Conservation (phyloP, 257 asterid species). For the Rubia yunnanensis region DNA sequence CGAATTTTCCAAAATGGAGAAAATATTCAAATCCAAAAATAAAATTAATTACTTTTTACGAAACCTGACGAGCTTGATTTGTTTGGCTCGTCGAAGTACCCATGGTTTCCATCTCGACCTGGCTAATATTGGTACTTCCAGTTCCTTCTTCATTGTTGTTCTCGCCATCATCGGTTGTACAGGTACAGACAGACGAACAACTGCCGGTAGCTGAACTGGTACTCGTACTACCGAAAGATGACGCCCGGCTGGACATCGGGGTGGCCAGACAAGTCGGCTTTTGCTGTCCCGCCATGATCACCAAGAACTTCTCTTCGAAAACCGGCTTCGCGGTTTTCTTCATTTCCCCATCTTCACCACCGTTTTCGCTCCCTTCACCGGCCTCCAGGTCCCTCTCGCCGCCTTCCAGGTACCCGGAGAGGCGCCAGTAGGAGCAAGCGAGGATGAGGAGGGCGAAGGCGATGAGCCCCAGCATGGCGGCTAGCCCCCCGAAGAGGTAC, state of each 20-base stretch:
- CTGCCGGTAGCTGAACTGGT: not conserved
- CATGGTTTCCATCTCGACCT: slow-evolving; percentile 8
- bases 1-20: not conserved
- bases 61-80: not conserved
- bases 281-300: slow-evolving; percentile 83
- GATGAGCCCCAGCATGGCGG: slow-evolving; percentile 87
- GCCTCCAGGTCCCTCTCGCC: slow-evolving; percentile 46
- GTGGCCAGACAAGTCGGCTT: slow-evolving; percentile 86
- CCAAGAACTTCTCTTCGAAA: slow-evolving; percentile 69
- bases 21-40: no score
- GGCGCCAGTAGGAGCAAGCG: slow-evolving; percentile 82
- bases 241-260: slow-evolving; percentile 62
- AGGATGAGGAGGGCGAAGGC: slow-evolving; percentile 76
- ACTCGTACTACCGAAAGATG: slow-evolving; percentile 53
- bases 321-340: slow-evolving; percentile 25
- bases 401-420: slow-evolving; percentile 44
- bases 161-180: slow-evolving; percentile 12
- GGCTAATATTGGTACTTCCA: slow-evolving; percentile 2
- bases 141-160: slow-evolving; percentile 10
- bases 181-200: not conserved
- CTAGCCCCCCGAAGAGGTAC: slow-evolving; percentile 81
- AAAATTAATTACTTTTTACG: not conserved
- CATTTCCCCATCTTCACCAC: slow-evolving; percentile 1
- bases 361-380: slow-evolving; percentile 27
- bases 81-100: not conserved